These are phyloP conservation scores for Tripidium arundinaceum DNA, from an alignment of 202 grass and related monocot genomes.

Conservation along the genomic window DNA sequence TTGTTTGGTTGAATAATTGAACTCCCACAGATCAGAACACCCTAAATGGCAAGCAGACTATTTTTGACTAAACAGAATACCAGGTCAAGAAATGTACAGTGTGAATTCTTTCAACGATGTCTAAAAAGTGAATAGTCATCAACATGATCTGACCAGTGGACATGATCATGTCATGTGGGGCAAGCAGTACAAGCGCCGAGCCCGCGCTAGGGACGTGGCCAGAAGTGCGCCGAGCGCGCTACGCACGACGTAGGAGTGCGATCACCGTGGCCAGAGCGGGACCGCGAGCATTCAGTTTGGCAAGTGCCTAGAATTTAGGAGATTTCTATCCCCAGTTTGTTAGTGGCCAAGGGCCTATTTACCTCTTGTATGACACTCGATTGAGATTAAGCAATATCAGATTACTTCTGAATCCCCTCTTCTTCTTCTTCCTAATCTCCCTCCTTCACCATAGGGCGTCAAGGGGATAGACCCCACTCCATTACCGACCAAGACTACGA, in stretches of 20 bases:
- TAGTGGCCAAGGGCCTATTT: neutral
- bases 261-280: neutral
- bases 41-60: neutral
- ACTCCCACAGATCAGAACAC: neutral
- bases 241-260: neutral
- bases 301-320: neutral
- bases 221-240: neutral
- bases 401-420: neutral
- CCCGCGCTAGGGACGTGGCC: too few relatives aligned
- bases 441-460: neutral
- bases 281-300: neutral
- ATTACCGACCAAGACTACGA: neutral
- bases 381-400: neutral
- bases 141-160: constrained; percentile 15
- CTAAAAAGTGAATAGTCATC: constrained; percentile 1
- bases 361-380: neutral
- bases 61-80: neutral
- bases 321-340: neutral
- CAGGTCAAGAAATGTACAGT: neutral
- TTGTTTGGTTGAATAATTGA: neutral
- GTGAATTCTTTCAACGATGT: neutral
- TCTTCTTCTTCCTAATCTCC: neutral
- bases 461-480: neutral
- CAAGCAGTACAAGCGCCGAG: neutral
- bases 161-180: neutral